phyloP scores from a whole-genome alignment of 1,284 basidiomycete species.

The Leccinum fuscescens region DNA sequence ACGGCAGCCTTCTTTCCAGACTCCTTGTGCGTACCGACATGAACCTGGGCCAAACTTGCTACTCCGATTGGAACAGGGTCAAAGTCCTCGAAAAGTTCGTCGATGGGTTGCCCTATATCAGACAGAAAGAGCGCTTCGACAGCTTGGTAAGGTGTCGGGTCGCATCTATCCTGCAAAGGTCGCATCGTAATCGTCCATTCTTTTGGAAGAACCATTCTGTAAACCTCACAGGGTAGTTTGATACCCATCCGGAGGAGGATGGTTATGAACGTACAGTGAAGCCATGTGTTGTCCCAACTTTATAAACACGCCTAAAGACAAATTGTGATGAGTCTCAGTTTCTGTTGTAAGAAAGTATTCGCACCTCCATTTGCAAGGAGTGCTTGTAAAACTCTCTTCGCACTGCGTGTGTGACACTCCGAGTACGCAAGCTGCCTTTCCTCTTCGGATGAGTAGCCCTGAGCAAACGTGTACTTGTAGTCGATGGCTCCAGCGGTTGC shows the following conservation, averaged over 20 bases:
- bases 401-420: constrained; percentile 80
- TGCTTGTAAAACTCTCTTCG: constrained; percentile 72
- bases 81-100: constrained; percentile 78
- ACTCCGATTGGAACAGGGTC: constrained; percentile 91
- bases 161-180: constrained; percentile 83
- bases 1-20: constrained; percentile 84
- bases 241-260: not conserved
- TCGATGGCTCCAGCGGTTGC: constrained; percentile 71
- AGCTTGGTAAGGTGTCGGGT: constrained; percentile 71
- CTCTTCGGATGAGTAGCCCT: constrained; percentile 55
- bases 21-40: constrained; percentile 74
- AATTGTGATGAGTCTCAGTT: not conserved
- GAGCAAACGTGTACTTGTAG: constrained; percentile 79
- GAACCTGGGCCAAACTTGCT: constrained; percentile 94
- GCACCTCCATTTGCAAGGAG: constrained; percentile 84
- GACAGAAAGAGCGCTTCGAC: constrained; percentile 67
- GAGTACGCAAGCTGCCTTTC: constrained; percentile 61
- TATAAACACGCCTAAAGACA: constrained; percentile 74
- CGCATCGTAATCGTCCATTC: constrained; percentile 75
- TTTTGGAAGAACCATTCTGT: constrained; percentile 66
- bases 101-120: constrained; percentile 68
- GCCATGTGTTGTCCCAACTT: constrained; percentile 92
- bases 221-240: constrained; percentile 11
- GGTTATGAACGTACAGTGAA: constrained; percentile 49
- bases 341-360: constrained; percentile 19